Evolutionary conservation across 2,329 filamentous ascomycete genomes (phyloP).

Genomic region (Gnomoniopsis smithogilvyi): DNA sequence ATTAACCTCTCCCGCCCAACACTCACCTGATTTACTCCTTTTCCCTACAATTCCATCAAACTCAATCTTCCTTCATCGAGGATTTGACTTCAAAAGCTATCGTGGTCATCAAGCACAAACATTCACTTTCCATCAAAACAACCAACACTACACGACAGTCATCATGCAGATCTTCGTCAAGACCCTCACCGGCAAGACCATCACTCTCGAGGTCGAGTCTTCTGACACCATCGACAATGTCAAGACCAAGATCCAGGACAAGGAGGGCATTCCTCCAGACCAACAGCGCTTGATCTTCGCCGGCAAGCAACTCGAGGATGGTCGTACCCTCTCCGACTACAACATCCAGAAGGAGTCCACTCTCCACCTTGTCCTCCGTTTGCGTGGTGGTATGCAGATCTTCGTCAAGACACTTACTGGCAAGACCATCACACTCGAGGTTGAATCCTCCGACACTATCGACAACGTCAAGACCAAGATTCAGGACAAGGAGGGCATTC

Average conservation of each 20-base stretch:
- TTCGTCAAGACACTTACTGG: constrained; percentile 86
- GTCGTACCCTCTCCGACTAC: constrained; percentile 86
- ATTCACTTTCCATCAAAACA: constrained; percentile 67
- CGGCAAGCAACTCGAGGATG: constrained; percentile 94
- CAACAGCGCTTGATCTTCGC: constrained; percentile 96
- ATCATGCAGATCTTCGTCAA: constrained; percentile 72
- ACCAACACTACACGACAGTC: constrained; percentile 44
- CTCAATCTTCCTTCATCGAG: neutral
- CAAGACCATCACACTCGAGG: constrained; percentile 92
- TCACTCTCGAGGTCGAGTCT: constrained; percentile 85
- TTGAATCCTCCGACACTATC: constrained; percentile 86
- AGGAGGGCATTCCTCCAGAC: constrained; percentile 94
- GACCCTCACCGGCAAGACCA: constrained; percentile 90
- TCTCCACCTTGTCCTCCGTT: constrained; percentile 80
- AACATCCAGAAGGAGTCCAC: constrained; percentile 95
- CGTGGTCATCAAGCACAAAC: constrained; percentile 34
- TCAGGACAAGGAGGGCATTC: constrained; percentile 89
- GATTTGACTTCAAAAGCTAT: neutral
- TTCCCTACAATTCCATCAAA: neutral
- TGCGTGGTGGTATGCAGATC: constrained; percentile 87
- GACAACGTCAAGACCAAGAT: constrained; percentile 96
- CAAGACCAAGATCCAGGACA: constrained; percentile 96
- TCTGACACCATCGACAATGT: constrained; percentile 95
- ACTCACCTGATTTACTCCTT: neutral
- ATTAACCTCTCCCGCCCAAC: neutral